Evolutionary conservation across 441 rosid species (phyloP).

Genomic region (Populus hybrid): DNA sequence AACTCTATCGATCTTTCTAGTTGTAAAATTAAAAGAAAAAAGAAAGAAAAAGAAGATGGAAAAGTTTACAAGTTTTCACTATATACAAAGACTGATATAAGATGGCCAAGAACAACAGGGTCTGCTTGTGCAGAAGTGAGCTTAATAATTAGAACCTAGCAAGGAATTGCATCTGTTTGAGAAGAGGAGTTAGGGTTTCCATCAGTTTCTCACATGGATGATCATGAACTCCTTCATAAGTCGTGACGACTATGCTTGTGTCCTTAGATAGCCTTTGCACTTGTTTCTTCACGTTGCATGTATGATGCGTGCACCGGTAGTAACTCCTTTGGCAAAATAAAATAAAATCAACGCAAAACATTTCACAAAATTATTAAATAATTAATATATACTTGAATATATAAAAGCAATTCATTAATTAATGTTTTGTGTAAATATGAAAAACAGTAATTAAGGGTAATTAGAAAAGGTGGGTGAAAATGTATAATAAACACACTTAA

Average conservation of each 20-base stretch:
- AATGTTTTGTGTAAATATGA: not conserved
- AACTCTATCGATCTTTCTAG: too few species aligned
- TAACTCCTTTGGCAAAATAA: constrained; percentile 51
- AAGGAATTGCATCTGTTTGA: constrained; percentile 75
- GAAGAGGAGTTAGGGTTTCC: constrained; percentile 80
- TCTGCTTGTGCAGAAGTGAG: not conserved
- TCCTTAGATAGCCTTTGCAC: constrained; percentile 68
- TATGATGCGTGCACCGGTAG: constrained; percentile 70
- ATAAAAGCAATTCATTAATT: not conserved
- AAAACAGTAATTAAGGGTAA: not conserved
- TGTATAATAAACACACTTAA: not conserved
- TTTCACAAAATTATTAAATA: not conserved
- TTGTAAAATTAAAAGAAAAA: too few species aligned
- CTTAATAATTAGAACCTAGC: constrained; percentile 37
- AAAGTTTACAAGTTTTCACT: not conserved
- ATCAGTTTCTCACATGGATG: constrained; percentile 68
- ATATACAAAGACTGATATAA: not conserved
- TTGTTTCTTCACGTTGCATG: constrained; percentile 91
- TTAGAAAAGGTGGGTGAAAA: not conserved
- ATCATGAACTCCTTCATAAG: constrained; percentile 75
- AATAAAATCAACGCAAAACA: too few species aligned
- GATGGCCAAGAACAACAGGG: not conserved
- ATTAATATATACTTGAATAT: not conserved
- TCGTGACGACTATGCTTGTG: constrained; percentile 64
- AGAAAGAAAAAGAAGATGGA: not conserved